phyloP scores from a whole-genome alignment of 2,329 filamentous ascomycete genomes.

The Coccinonectria pachysandricola region DNA sequence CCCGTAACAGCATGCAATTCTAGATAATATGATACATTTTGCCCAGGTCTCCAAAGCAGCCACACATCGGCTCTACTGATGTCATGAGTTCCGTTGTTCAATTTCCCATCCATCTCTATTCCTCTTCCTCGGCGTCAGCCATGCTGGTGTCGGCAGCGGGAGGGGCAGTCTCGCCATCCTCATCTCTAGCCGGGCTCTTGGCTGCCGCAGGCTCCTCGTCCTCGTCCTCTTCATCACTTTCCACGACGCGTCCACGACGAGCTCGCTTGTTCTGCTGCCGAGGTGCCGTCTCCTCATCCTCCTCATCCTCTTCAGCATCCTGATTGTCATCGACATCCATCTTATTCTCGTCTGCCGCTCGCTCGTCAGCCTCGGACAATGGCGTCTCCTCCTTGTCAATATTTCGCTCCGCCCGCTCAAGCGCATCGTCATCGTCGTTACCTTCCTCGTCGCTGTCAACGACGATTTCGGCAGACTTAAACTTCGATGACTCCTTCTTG shows the following conservation, averaged over 20 bases:
- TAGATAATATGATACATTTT: no score
- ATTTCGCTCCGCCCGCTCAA: slow-evolving; percentile 36
- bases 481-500: slow-evolving; percentile 50
- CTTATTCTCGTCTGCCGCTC: slow-evolving; percentile 28
- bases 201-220: slow-evolving; percentile 14
- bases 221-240: slow-evolving; percentile 42
- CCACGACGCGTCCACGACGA: slow-evolving; percentile 41
- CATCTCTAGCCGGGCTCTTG: slow-evolving; percentile 14
- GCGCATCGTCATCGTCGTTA: slow-evolving; percentile 30
- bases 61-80: no score
- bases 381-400: slow-evolving; percentile 28
- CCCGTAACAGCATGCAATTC: no score
- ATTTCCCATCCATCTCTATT: slow-evolving; percentile 15
- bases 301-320: slow-evolving; percentile 36
- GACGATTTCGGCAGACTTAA: slow-evolving; percentile 77
- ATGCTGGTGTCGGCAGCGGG: slow-evolving; percentile 29
- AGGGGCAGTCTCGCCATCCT: slow-evolving; percentile 15
- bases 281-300: slow-evolving; percentile 38
- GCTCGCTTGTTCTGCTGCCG: slow-evolving; percentile 35
- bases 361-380: slow-evolving; percentile 27
- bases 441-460: slow-evolving; percentile 62
- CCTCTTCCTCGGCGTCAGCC: slow-evolving; percentile 27
- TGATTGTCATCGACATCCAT: slow-evolving; percentile 43
- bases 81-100: slow-evolving; percentile 1
- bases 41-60: no score